These are phyloP conservation scores for Umbelopsis ramanniana DNA, from an alignment of 192 early-diverging fungal species.

Conservation along the genomic window DNA sequence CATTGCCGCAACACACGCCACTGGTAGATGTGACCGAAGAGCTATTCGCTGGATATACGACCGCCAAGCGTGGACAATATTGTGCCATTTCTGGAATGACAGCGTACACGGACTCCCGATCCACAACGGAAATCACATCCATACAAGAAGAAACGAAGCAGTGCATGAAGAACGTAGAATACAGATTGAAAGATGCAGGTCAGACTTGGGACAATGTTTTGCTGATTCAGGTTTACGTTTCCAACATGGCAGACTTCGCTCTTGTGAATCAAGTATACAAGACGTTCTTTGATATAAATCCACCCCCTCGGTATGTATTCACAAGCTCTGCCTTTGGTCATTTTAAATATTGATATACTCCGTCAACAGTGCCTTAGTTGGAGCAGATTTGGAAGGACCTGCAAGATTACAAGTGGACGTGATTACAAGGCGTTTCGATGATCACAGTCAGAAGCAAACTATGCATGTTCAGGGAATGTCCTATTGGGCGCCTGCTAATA, in stretches of 20 bases:
- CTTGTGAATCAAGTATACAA: conserved; percentile 69
- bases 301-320: conserved; percentile 64
- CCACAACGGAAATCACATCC: conserved; percentile 7
- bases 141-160: conserved; percentile 53
- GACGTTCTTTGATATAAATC: conserved; percentile 71
- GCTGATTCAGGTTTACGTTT: conserved; percentile 68
- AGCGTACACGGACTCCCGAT: conserved; percentile 35
- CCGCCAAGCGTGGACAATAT: neutral
- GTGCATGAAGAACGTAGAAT: conserved; percentile 52
- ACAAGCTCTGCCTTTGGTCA: neutral
- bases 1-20: neutral
- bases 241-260: conserved; percentile 69
- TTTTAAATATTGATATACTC: neutral
- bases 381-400: conserved; percentile 44
- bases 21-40: neutral
- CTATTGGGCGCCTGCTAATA: conserved; percentile 91
- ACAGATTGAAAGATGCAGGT: conserved; percentile 37
- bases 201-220: conserved; percentile 63
- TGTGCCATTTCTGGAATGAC: conserved; percentile 49
- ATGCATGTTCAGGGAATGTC: conserved; percentile 87
- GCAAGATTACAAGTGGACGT: conserved; percentile 69
- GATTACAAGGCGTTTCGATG: conserved; percentile 46
- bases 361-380: conserved; percentile 63
- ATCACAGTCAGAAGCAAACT: conserved; percentile 42
- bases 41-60: neutral